Conservation (phyloP, 73 alveolate species). For the Breviolum minutum region DNA sequence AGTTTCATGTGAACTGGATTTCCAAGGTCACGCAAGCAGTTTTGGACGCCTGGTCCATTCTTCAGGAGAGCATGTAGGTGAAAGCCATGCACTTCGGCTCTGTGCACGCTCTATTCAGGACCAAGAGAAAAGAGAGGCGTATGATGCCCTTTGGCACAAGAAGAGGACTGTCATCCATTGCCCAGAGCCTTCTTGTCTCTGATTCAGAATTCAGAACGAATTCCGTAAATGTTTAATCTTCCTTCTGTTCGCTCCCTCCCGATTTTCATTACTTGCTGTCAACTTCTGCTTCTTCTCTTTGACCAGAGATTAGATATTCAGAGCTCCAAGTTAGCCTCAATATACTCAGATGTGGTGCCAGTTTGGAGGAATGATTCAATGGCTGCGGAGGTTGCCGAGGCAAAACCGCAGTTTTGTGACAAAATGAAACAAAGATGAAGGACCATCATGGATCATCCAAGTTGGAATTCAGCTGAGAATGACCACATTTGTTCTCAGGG, state of each 20-base stretch:
- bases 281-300: no score
- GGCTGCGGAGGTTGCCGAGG: conserved; percentile 77
- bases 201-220: no score
- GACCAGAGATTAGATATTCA: not conserved
- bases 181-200: no score
- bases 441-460: not conserved
- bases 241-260: no score
- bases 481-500: no score
- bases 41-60: conserved; percentile 84
- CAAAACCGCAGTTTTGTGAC: not conserved
- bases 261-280: no score
- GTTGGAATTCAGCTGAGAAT: no score
- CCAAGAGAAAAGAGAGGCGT: conserved; percentile 34
- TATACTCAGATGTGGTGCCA: no score
- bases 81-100: not conserved
- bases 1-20: not conserved
- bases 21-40: conserved; percentile 82
- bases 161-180: conserved; percentile 2
- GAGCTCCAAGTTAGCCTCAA: no score
- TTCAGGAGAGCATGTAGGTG: conserved; percentile 27
- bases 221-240: no score
- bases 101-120: not conserved
- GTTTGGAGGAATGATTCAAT: conserved; percentile 28
- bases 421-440: not conserved
- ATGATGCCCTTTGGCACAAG: conserved; percentile 50